phyloP scores from a whole-genome alignment of 805 yeast genomes.

The Candida silvatica region DNA sequence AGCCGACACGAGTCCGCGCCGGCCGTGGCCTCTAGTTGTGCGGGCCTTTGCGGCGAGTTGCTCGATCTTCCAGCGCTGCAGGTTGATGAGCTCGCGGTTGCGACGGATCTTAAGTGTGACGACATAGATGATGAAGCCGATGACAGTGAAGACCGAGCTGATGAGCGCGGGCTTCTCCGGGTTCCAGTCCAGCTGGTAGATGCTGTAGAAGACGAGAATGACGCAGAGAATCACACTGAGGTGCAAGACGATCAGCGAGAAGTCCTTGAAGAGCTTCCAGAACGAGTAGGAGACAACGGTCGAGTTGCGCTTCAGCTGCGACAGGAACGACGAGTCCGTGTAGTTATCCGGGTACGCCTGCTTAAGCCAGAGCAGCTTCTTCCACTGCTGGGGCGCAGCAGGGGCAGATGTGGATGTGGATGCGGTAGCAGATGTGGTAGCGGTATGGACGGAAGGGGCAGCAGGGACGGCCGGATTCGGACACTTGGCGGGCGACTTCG shows the following conservation, averaged over 20 bases:
- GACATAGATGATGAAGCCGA: constrained; percentile 27
- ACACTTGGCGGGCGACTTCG: no score
- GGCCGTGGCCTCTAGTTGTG: no score
- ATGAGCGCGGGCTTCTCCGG: constrained; percentile 33
- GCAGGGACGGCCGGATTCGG: no score
- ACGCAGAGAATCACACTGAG: constrained; percentile 56
- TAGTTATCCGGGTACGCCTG: constrained; percentile 91
- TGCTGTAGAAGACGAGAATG: constrained; percentile 58
- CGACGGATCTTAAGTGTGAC: constrained; percentile 21
- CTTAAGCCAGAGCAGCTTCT: constrained; percentile 72
- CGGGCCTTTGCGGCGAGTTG: constrained; percentile 17
- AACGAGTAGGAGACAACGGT: constrained; percentile 64
- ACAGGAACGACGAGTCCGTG: constrained; percentile 74
- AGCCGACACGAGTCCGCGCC: no score
- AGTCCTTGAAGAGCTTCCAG: constrained; percentile 59
- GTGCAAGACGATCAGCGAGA: constrained; percentile 59
- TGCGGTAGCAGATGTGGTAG: no score
- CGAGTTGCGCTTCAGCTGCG: constrained; percentile 68
- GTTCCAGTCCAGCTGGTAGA: constrained; percentile 42
- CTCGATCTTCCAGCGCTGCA: constrained; percentile 21
- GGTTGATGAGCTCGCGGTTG: constrained; percentile 20
- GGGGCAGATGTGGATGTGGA: no score
- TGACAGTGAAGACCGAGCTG: constrained; percentile 25
- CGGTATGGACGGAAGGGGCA: no score
- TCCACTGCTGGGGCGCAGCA: constrained; percentile 74